A percentile compares a stretch with the other conserved stretches of the same genome.
These are phyloP conservation scores for Leishmania aethiopica DNA, from an alignment of 208 protist genomes.

Conservation along the genomic window DNA sequence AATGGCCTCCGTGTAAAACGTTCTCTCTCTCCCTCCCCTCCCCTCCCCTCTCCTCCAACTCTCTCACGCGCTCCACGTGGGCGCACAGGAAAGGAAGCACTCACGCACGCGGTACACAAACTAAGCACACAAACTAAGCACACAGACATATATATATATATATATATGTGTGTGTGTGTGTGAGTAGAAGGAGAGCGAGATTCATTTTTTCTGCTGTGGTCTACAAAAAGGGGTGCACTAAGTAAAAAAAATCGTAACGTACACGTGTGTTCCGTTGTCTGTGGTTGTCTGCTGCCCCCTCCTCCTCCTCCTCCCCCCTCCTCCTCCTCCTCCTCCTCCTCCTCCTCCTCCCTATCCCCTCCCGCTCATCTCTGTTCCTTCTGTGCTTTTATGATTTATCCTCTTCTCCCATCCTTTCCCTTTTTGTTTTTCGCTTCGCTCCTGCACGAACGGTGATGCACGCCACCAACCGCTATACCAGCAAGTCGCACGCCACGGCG, in stretches of 20 bases:
- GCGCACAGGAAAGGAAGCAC: neutral
- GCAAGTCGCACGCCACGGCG: conserved; percentile 10
- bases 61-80: too few species aligned
- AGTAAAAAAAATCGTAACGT: neutral
- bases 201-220: neutral
- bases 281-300: neutral
- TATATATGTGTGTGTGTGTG: too few species aligned
- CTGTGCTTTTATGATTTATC: neutral
- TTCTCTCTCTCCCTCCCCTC: neutral
- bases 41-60: neutral
- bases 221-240: neutral
- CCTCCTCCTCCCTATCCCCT: neutral
- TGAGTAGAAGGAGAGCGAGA: neutral
- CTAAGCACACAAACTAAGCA: neutral
- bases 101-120: neutral
- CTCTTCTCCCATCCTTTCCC: conserved; percentile 15
- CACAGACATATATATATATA: neutral
- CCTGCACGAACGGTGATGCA: neutral
- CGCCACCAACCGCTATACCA: conserved; percentile 24
- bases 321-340: neutral
- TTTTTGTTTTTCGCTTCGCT: conserved; percentile 1
- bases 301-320: neutral
- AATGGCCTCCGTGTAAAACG: neutral
- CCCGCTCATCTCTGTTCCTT: conserved; percentile 10
- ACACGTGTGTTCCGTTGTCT: neutral